These are phyloP conservation scores for Aspergillus arachidicola DNA, from an alignment of 2,329 filamentous ascomycete genomes.

Conservation along the genomic window DNA sequence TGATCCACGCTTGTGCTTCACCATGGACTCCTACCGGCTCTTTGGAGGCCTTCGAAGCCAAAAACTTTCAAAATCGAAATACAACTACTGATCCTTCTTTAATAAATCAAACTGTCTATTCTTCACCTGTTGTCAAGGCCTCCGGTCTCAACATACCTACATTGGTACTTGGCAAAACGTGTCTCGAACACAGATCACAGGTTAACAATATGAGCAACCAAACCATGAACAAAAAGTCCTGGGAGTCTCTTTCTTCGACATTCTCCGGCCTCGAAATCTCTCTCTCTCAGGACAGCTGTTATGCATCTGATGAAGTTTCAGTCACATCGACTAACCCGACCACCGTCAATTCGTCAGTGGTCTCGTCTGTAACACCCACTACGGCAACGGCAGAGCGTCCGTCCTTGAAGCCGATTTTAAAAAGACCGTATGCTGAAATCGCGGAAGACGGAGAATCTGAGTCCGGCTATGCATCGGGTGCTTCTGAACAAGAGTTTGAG, in stretches of 20 bases:
- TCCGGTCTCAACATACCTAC: neutral
- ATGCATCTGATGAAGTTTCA: slow-evolving; percentile 42
- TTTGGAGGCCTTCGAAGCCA: slow-evolving; percentile 38
- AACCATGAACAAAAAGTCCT: slow-evolving; percentile 32
- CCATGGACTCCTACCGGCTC: slow-evolving; percentile 33
- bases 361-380: slow-evolving; percentile 25
- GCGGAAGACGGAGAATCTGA: slow-evolving; percentile 34
- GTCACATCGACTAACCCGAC: slow-evolving; percentile 33
- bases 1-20: slow-evolving; percentile 28
- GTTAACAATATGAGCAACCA: slow-evolving; percentile 30
- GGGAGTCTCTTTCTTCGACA: slow-evolving; percentile 41
- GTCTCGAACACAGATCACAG: slow-evolving; percentile 6
- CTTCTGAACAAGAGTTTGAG: slow-evolving; percentile 28
- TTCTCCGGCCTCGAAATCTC: slow-evolving; percentile 41
- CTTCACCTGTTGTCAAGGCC: slow-evolving; percentile 8
- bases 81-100: slow-evolving; percentile 10
- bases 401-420: slow-evolving; percentile 37
- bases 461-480: slow-evolving; percentile 43
- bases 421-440: slow-evolving; percentile 31
- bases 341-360: slow-evolving; percentile 24
- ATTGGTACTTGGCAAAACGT: neutral
- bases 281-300: slow-evolving; percentile 43
- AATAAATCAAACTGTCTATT: slow-evolving; percentile 4
- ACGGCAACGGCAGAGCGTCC: slow-evolving; percentile 26
- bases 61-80: slow-evolving; percentile 17